Evolutionary conservation across 768 basidiomycete species (phyloP).

Genomic region (Hemileccinum rubropunctum): DNA sequence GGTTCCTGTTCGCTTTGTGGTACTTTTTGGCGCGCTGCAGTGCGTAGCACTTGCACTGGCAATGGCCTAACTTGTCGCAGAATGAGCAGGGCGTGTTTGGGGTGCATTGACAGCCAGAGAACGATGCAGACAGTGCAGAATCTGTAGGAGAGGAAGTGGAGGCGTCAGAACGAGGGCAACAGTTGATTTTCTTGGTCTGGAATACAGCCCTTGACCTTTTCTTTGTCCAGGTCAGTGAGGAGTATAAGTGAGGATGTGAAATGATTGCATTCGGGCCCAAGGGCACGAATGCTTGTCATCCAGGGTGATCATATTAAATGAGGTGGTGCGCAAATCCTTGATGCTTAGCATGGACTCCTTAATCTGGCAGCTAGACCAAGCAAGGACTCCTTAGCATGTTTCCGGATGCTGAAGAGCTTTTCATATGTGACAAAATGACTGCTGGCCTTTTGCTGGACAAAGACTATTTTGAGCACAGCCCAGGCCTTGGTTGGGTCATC

Average conservation of each 20-base stretch:
- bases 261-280: constrained; percentile 11
- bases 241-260: constrained; percentile 12
- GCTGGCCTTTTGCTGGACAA: constrained; percentile 4
- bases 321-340: neutral
- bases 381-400: constrained; percentile 1
- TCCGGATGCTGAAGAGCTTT: constrained; percentile 9
- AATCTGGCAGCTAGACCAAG: constrained; percentile 1
- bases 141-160: neutral
- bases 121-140: neutral
- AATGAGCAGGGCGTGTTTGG: neutral
- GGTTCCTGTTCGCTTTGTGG: neutral
- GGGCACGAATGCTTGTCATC: constrained; percentile 4
- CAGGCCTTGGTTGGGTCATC: neutral
- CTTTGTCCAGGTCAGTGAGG: constrained; percentile 5
- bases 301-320: neutral
- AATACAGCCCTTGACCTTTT: constrained; percentile 4
- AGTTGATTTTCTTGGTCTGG: neutral
- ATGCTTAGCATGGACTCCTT: constrained; percentile 2
- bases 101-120: neutral
- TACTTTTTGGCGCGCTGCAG: neutral
- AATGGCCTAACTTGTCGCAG: neutral
- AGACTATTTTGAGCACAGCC: neutral
- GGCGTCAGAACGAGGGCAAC: neutral
- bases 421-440: constrained; percentile 7
- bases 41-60: neutral